A percentile compares a stretch with the other conserved stretches of the same genome.
phyloP scores from a whole-genome alignment of 2,329 filamentous ascomycete genomes.

The Ophiocordyceps sinensis region DNA sequence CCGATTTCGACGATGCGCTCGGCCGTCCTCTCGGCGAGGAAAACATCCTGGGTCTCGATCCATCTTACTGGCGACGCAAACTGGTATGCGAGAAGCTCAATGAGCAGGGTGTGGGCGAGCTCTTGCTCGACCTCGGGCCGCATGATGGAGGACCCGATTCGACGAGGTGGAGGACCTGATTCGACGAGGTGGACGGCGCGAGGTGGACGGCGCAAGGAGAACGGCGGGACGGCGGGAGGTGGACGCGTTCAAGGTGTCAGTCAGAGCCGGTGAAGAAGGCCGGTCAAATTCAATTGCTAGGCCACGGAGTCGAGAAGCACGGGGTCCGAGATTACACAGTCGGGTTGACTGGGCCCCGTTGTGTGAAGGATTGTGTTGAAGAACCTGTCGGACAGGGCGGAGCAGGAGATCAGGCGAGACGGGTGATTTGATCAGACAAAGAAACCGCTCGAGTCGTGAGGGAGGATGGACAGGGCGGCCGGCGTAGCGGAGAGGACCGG shows the following conservation, averaged over 20 bases:
- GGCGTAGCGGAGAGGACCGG: background rate
- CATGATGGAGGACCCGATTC: slow-evolving; percentile 43
- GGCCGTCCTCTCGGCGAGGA: slow-evolving; percentile 87
- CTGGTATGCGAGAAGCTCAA: slow-evolving; percentile 97
- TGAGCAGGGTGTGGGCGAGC: slow-evolving; percentile 92
- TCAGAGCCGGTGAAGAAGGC: background rate
- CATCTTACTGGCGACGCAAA: slow-evolving; percentile 98
- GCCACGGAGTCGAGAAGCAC: background rate
- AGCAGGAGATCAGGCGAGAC: background rate
- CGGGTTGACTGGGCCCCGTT: background rate
- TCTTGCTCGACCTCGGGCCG: slow-evolving; percentile 98
- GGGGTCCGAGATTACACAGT: background rate
- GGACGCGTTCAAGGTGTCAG: background rate
- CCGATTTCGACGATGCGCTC: slow-evolving; percentile 97
- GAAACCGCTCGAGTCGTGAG: background rate
- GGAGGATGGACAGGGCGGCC: background rate
- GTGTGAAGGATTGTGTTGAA: background rate
- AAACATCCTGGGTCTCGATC: slow-evolving; percentile 99
- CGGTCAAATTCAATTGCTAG: background rate
- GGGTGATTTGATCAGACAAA: background rate
- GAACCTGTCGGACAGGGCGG: background rate
- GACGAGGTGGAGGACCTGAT: background rate
- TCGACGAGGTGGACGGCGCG: no score
- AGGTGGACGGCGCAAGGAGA: no score
- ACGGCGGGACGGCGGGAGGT: background rate